Percentiles rank a stretch among this genome's conserved stretches.
These are phyloP conservation scores for Backusella westeae DNA, from an alignment of 192 early-diverging fungal genomes.

Conservation along the genomic window DNA sequence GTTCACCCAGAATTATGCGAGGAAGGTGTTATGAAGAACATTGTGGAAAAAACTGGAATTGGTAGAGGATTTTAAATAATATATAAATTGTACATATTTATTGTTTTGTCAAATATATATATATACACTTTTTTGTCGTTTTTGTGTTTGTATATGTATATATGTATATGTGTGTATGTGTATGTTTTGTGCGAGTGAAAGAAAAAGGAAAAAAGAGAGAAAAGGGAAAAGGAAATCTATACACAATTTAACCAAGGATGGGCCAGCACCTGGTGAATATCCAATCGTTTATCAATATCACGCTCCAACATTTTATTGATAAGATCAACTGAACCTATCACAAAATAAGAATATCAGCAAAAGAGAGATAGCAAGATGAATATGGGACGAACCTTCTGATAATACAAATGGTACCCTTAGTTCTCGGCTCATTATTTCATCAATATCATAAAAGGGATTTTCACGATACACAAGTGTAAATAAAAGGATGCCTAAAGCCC, in stretches of 20 bases:
- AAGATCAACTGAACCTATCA: conserved; percentile 54
- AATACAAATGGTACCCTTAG: conserved; percentile 27
- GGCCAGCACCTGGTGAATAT: conserved; percentile 70
- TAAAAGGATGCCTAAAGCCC: conserved; percentile 76
- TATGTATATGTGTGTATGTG: not conserved
- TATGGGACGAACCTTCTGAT: conserved; percentile 18
- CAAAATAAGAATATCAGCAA: not conserved
- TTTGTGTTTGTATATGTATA: not conserved
- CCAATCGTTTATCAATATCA: conserved; percentile 66
- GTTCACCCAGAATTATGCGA: conserved; percentile 46
- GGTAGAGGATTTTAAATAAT: conserved; percentile 25
- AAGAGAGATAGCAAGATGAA: not conserved
- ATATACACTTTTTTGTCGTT: not conserved
- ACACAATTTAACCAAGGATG: conserved; percentile 67
- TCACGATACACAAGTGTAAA: conserved; percentile 73
- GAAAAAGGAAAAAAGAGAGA: not conserved
- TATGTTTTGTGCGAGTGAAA: not conserved
- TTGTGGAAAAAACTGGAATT: conserved; percentile 17
- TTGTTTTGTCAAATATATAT: not conserved
- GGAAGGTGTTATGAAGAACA: conserved; percentile 21
- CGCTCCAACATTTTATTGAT: conserved; percentile 73
- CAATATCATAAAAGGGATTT: conserved; percentile 70
- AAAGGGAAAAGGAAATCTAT: not conserved
- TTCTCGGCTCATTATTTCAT: conserved; percentile 59
- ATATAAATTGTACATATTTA: conserved; percentile 3